A percentile compares a stretch with the other conserved stretches of the same genome.
Evolutionary conservation across 495 filamentous ascomycete species (phyloP).

Genomic region (Rostrohypoxylon terebratum): DNA sequence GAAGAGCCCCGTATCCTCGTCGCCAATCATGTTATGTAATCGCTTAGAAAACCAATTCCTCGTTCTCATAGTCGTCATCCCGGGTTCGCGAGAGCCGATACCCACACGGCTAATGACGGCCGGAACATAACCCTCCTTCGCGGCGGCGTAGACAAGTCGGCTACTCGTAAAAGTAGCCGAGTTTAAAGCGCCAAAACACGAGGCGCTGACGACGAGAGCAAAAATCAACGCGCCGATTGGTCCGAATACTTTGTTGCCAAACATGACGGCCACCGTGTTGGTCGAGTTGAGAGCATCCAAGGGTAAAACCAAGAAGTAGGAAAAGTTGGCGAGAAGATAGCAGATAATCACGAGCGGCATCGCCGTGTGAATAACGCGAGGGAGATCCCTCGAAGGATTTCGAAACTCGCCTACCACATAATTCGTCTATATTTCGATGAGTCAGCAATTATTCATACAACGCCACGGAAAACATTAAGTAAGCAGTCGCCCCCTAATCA

Average conservation of each 20-base stretch:
- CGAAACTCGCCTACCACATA: slow-evolving; percentile 97
- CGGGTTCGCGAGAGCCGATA: slow-evolving; percentile 61
- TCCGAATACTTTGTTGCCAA: slow-evolving; percentile 91
- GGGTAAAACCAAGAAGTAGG: slow-evolving; percentile 96
- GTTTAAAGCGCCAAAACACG: slow-evolving; percentile 93
- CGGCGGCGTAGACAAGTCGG: slow-evolving; percentile 91
- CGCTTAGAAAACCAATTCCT: slow-evolving; percentile 69
- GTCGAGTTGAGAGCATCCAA: slow-evolving; percentile 78
- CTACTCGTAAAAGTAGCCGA: slow-evolving; percentile 94
- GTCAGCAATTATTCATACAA: slow-evolving; percentile 24
- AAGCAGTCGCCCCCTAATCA: neutral
- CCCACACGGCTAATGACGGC: slow-evolving; percentile 85
- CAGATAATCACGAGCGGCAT: slow-evolving; percentile 93
- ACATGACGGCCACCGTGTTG: slow-evolving; percentile 95
- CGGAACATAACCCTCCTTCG: slow-evolving; percentile 95
- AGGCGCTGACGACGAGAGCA: slow-evolving; percentile 87
- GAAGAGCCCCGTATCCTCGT: slow-evolving; percentile 72
- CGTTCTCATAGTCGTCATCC: slow-evolving; percentile 62
- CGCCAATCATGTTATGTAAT: slow-evolving; percentile 69
- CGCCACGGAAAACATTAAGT: neutral
- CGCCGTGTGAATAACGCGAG: slow-evolving; percentile 94
- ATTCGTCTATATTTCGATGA: slow-evolving; percentile 74
- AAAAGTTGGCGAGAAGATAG: slow-evolving; percentile 90
- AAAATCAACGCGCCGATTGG: slow-evolving; percentile 82
- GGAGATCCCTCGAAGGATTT: slow-evolving; percentile 88